Evolutionary conservation across 2,329 filamentous ascomycete genomes (phyloP).

Genomic region (Penicillium psychrosexuale): DNA sequence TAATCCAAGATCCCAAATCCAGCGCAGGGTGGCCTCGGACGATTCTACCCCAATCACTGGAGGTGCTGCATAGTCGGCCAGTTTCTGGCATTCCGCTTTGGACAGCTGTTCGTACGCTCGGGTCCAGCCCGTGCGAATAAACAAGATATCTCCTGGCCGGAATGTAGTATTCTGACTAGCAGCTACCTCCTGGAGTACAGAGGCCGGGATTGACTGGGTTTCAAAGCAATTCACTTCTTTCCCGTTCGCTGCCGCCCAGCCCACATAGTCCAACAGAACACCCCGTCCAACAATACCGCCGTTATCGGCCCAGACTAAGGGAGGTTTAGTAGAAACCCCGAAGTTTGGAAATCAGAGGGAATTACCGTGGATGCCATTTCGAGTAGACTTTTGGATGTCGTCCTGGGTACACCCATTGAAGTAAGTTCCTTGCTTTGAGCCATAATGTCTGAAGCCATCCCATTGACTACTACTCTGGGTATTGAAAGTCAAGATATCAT

Average conservation of each 20-base stretch:
- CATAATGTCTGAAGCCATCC: constrained; percentile 42
- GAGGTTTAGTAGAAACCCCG: background rate
- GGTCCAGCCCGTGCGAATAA: constrained; percentile 55
- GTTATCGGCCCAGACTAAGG: constrained; percentile 36
- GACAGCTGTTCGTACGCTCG: constrained; percentile 43
- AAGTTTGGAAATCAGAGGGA: background rate
- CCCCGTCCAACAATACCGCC: constrained; percentile 47
- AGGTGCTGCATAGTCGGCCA: constrained; percentile 31
- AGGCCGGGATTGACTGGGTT: constrained; percentile 44
- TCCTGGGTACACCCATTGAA: constrained; percentile 43
- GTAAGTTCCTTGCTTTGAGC: constrained; percentile 40
- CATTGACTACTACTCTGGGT: constrained; percentile 58
- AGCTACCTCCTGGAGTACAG: constrained; percentile 46
- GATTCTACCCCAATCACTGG: constrained; percentile 49
- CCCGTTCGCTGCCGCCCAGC: constrained; percentile 43
- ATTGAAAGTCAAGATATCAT: constrained; percentile 60
- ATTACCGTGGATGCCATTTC: constrained; percentile 44
- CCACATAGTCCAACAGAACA: constrained; percentile 48
- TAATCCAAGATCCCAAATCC: constrained; percentile 58
- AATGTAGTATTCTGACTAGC: constrained; percentile 45
- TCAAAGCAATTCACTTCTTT: constrained; percentile 42
- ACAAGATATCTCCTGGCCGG: constrained; percentile 54
- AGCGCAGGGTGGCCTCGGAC: constrained; percentile 49
- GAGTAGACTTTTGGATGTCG: constrained; percentile 36
- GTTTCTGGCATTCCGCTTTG: constrained; percentile 36